These are phyloP conservation scores for Coemansia sp. DNA, from an alignment of 192 early-diverging fungal species.

Conservation along the genomic window DNA sequence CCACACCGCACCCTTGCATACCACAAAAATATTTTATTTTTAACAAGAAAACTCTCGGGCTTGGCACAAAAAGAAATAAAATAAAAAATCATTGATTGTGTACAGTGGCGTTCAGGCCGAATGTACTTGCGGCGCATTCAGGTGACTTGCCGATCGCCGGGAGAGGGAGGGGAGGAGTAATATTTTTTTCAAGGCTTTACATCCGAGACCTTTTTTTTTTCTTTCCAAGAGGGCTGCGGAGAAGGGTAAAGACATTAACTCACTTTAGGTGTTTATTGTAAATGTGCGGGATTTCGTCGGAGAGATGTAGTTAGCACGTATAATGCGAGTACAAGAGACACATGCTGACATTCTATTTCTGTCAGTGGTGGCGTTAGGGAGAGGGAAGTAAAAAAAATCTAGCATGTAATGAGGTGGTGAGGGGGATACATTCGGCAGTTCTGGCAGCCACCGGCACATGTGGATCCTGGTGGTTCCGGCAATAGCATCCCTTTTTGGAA, in stretches of 20 bases:
- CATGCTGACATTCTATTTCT: too few relatives aligned
- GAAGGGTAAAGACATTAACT: too few relatives aligned
- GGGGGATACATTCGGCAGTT: not conserved
- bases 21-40: not conserved
- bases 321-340: too few relatives aligned
- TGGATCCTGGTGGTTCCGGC: not conserved
- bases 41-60: not conserved
- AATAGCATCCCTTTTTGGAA: not conserved
- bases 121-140: constrained; percentile 5
- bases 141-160: constrained; percentile 2
- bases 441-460: not conserved
- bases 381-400: not conserved
- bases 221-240: not conserved
- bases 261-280: too few relatives aligned
- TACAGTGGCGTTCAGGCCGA: constrained; percentile 6
- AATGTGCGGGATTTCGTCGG: too few relatives aligned
- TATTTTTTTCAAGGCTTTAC: not conserved
- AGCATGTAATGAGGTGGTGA: not conserved
- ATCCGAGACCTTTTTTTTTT: not conserved
- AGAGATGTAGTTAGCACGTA: too few relatives aligned
- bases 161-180: not conserved
- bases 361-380: not conserved
- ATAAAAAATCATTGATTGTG: not conserved
- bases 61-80: not conserved
- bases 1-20: not conserved